Evolutionary conservation across 164 flowering plant species (phyloP).

Genomic region (Vitis rotundifolia): DNA sequence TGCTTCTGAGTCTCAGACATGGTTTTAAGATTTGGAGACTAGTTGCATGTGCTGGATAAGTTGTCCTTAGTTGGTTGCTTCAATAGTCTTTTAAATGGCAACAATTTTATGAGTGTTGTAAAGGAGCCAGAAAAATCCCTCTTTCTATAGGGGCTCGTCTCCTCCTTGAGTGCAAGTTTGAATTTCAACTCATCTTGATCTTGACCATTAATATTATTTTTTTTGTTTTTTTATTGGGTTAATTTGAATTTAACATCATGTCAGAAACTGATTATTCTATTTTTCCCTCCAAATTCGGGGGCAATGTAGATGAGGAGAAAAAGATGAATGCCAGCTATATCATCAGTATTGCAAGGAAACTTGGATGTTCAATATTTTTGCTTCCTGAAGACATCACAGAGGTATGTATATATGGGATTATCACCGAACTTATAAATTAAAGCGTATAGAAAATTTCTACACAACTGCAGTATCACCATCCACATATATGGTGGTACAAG

Average conservation of each 20-base stretch:
- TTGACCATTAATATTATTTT: no score
- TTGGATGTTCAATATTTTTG: slow-evolving; percentile 86
- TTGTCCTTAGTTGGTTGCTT: background rate
- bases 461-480: no score
- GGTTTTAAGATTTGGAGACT: background rate
- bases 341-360: slow-evolving; percentile 88
- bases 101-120: background rate
- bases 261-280: no score
- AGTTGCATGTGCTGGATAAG: background rate
- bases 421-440: background rate
- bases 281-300: background rate
- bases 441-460: no score
- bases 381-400: slow-evolving; percentile 90
- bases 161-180: no score
- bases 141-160: no score
- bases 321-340: slow-evolving; percentile 89
- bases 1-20: no score
- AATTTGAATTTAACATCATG: no score
- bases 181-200: no score
- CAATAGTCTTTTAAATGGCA: background rate
- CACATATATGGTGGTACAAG: no score
- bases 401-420: slow-evolving; percentile 39
- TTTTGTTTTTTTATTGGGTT: no score
- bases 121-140: no score
- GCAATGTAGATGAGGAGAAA: slow-evolving; percentile 69